These are phyloP conservation scores for Hypomyces rosellus DNA, from an alignment of 2,329 filamentous ascomycete species.

Conservation along the genomic window DNA sequence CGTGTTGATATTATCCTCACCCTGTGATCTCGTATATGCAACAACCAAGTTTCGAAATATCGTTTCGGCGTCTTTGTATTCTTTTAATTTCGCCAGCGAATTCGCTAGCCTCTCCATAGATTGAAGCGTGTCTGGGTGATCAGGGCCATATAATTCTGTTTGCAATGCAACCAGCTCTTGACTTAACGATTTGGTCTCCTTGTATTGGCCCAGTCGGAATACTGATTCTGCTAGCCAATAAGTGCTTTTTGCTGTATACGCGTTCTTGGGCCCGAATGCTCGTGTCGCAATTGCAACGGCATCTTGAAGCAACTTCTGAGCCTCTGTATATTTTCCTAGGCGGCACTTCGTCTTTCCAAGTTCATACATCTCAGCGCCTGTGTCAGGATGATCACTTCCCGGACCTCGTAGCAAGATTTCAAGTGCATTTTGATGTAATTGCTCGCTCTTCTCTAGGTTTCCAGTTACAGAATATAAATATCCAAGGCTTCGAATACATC, in stretches of 20 bases:
- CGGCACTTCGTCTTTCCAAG: neutral
- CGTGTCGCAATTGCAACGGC: neutral
- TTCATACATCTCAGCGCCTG: neutral
- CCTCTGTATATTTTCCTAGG: conserved; percentile 1
- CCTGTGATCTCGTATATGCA: too few relatives aligned
- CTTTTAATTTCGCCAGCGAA: too few relatives aligned
- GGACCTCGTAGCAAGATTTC: neutral
- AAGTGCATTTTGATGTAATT: neutral
- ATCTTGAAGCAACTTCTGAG: neutral
- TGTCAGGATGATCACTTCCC: neutral
- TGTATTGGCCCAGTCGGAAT: neutral
- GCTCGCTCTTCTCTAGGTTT: conserved; percentile 3
- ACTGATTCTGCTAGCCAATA: neutral
- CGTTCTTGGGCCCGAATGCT: neutral
- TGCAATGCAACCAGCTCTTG: too few relatives aligned
- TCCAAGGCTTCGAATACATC: neutral
- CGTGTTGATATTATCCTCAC: too few relatives aligned
- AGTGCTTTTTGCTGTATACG: neutral
- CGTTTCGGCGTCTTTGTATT: too few relatives aligned
- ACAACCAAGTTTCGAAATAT: too few relatives aligned
- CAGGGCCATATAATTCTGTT: too few relatives aligned
- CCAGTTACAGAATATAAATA: neutral
- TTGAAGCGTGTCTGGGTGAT: too few relatives aligned
- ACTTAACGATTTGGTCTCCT: neutral
- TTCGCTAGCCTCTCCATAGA: too few relatives aligned